A percentile compares a stretch with the other conserved stretches of the same genome.
These are phyloP conservation scores for Dipteronia sinensis DNA, from an alignment of 345 rosid genomes.

Conservation along the genomic window DNA sequence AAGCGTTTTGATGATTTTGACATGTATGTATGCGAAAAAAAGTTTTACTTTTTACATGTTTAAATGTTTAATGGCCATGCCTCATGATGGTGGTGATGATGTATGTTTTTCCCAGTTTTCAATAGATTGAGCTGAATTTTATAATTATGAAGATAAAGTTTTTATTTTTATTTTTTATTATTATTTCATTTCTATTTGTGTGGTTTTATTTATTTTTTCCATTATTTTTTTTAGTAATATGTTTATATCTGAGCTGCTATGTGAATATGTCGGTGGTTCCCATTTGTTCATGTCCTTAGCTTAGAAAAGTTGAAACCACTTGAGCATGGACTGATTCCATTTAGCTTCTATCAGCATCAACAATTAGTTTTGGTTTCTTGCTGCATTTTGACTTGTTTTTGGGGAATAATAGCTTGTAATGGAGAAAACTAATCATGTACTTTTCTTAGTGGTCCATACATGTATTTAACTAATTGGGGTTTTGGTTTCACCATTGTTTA, in stretches of 20 bases:
- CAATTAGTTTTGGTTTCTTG: not conserved
- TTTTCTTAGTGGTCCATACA: not conserved
- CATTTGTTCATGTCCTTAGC: constrained; percentile 3
- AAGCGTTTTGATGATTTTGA: constrained; percentile 25
- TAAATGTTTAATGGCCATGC: constrained; percentile 10
- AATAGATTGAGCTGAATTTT: constrained; percentile 10
- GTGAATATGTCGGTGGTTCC: not conserved
- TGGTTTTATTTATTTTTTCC: not conserved
- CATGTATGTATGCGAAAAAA: constrained; percentile 15
- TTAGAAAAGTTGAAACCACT: not conserved
- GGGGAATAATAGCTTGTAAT: not conserved
- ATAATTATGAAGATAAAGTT: constrained; percentile 2
- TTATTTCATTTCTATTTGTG: not conserved
- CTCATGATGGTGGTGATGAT: constrained; percentile 19
- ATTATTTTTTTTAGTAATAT: not conserved
- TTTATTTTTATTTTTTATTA: not conserved
- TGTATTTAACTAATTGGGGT: not conserved
- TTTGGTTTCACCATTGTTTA: not conserved
- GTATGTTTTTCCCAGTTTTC: constrained; percentile 24
- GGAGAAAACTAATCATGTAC: not conserved
- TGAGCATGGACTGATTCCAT: not conserved
- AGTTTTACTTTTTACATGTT: not conserved
- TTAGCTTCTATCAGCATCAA: not conserved
- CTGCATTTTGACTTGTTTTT: not conserved
- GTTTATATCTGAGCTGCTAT: not conserved